Evolutionary conservation across 2,329 filamentous ascomycete species (phyloP).

Genomic region (Beauveria sp.): DNA sequence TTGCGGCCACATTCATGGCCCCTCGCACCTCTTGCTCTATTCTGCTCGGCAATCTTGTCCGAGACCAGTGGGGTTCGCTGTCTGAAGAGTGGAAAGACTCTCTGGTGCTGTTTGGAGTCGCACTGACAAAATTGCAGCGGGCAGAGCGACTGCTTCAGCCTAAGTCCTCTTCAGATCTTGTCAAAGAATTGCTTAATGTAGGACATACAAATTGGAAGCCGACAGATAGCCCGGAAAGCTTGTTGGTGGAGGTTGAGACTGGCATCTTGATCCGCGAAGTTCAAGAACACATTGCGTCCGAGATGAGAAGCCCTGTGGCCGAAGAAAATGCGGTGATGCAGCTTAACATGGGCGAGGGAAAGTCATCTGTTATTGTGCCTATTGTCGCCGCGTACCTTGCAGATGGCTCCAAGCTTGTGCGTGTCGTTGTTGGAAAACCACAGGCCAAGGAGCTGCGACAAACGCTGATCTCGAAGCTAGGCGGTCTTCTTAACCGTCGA

Average conservation of each 20-base stretch:
- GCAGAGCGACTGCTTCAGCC: neutral
- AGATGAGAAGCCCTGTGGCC: slow-evolving; percentile 42
- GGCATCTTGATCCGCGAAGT: slow-evolving; percentile 52
- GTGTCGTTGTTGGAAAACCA: slow-evolving; percentile 55
- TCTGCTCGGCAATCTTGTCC: neutral
- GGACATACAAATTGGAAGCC: neutral
- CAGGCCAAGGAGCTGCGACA: slow-evolving; percentile 54
- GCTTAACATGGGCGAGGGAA: slow-evolving; percentile 66
- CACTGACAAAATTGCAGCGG: neutral
- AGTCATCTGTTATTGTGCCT: slow-evolving; percentile 62
- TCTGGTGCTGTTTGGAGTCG: neutral
- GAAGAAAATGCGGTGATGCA: slow-evolving; percentile 50
- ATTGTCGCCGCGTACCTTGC: slow-evolving; percentile 50
- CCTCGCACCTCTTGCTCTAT: neutral
- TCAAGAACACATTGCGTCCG: slow-evolving; percentile 48
- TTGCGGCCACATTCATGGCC: neutral
- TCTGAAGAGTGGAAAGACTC: neutral
- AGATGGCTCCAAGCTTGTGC: slow-evolving; percentile 40
- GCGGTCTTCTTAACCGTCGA: slow-evolving; percentile 45
- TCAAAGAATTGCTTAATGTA: neutral
- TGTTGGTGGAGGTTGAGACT: slow-evolving; percentile 59
- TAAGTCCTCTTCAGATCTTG: neutral
- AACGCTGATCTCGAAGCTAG: slow-evolving; percentile 45
- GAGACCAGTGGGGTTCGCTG: neutral
- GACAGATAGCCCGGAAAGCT: slow-evolving; percentile 41